Evolutionary conservation across 192 early-diverging fungal genomes (phyloP), one percentile per base, ranked within the genome.

Genomic region (Backusella luteola): DNA sequence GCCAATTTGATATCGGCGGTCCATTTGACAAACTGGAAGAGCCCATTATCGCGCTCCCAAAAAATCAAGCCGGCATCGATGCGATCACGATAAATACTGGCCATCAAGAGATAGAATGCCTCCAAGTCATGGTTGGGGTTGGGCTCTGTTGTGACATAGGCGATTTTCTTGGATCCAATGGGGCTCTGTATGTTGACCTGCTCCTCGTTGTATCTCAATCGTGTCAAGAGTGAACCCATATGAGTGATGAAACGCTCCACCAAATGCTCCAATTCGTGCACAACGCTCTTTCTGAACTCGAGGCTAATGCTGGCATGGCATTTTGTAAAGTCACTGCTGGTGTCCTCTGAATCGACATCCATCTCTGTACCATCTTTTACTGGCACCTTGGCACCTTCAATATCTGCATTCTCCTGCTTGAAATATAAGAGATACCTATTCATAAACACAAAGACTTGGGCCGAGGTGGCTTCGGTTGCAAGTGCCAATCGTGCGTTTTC

Each of bases 1-100:
- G 85, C 83, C 69, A 87, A 85, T 68, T 88, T 85, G 66, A 88
- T 82, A 67, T 90, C 87, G 0, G 85, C 81, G 34, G 85, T 87
- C 89, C 89, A 91, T 56, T 89, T 88, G 71, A 94, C 68, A 70
- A 94, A 92, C 34, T 85, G 79, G 14, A 88, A 83, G 63, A 91
- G 80, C 21, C 91, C 83, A 56, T 88, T 84, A 72, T 90, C 88
- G 6, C 78, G 73, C 32, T 77, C 63, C 93, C 93, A 95, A 83
- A 93, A 94, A 6, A 83, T 87, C 26, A 93, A 81, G 12, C 92
- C 92, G 3, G 90, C 87, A 73, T 98, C 93, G 6, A 93, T 90
- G 11, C 92, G 87, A 73, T 93, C 90, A 7, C 87, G 76, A 81
- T 93, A 98, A 12, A 97, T 80, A 11, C 88, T 80, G 2, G 91